phyloP scores from a whole-genome alignment of 257 asterid genomes.

The Penstemon newberryi region DNA sequence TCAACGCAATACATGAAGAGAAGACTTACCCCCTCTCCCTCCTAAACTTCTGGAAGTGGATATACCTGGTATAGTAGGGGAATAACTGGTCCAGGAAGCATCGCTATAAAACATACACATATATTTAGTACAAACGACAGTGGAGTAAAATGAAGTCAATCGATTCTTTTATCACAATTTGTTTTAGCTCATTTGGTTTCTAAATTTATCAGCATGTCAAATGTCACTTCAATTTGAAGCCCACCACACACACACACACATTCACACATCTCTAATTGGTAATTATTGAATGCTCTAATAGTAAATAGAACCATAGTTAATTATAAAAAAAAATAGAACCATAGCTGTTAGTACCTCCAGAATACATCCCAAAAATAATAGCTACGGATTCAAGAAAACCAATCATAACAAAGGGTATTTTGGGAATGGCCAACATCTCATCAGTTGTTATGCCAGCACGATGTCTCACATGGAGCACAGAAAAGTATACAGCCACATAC shows the following conservation, averaged over 20 bases:
- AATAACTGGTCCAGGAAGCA: slow-evolving; percentile 84
- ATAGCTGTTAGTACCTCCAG: slow-evolving; percentile 52
- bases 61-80: slow-evolving; percentile 65
- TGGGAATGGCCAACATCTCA: slow-evolving; percentile 67
- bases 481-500: slow-evolving; percentile 54
- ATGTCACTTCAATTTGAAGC: background rate
- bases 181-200: background rate
- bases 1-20: too few species aligned
- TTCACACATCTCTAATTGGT: background rate
- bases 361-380: slow-evolving; percentile 57
- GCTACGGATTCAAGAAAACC: slow-evolving; percentile 67
- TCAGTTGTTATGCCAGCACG: slow-evolving; percentile 55
- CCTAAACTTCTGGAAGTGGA: background rate
- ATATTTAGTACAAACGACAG: slow-evolving; percentile 24
- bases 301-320: too few species aligned
- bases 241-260: background rate
- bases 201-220: background rate
- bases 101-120: slow-evolving; percentile 44
- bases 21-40: too few species aligned
- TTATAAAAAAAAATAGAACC: too few species aligned
- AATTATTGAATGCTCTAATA: background rate
- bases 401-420: slow-evolving; percentile 47
- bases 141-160: background rate
- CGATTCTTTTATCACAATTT: background rate
- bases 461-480: slow-evolving; percentile 49